Base-by-base conservation (phyloP, 2,329 filamentous ascomycete genomes). In the Xylariaceae sp. region DNA sequence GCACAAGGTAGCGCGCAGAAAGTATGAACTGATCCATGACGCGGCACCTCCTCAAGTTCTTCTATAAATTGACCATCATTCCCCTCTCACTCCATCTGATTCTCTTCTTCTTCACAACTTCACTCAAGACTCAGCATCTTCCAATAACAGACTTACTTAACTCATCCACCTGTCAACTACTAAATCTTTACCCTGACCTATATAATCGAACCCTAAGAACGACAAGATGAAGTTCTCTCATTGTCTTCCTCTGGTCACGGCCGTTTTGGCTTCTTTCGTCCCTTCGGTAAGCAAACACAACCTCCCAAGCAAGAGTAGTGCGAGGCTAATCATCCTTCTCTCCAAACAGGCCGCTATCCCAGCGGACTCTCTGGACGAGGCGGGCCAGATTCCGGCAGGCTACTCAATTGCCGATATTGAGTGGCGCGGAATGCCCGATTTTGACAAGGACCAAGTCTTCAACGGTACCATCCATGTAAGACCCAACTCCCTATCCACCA, bases 141-240 rank as follows among this genome's bases (percentile, higher is more conserved):
- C 44, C 15, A 47, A n/a, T 2, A 47, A 5, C 23, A 30, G 23
- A 30, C 4, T 30, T 30, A 30, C 23, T 30, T 4, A 30, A 30
- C 23, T 30, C 23, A 30, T 30, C 23, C 23, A 30, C 23, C 23
- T 30, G 23, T 30, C 5, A 4, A 5, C 23, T 30, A 5, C 23
- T 30, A 50, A 13, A 8, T 13, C 18, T 41, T 41, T 41, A 41
- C 37, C 9, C 23, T 5, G 13, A 41, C 13, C 13, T 10, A 13
- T 41, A 9, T 13, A 97, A 34, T 23, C 48, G 15, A 52, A 1
- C n/a, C 5, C 3, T 8, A 4, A 11, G 37, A 44, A 34, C 10
- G 9, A 10, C 15, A 34, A 15, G 1, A 60, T 57, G 47, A 11
- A 23, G 34, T 35, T 34, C 34, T 18, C n/a, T 34, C 3, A 10